Evolutionary conservation across 768 basidiomycete genomes (phyloP), one percentile per base, ranked within the genome.

Genomic region (Boletus insuetus): DNA sequence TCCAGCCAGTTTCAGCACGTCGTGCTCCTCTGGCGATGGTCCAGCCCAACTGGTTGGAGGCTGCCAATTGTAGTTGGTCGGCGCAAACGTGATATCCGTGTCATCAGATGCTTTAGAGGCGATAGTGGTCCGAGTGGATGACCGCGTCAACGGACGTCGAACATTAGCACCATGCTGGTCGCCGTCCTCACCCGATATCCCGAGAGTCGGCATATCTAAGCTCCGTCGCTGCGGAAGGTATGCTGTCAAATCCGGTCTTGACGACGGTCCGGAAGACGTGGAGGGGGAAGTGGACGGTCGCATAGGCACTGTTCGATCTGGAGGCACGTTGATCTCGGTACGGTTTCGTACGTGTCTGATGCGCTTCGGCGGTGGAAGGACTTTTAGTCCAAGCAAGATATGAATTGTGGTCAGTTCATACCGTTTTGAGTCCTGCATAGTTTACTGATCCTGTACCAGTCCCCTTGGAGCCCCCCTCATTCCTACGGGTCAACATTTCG

Each of bases 1-100:
- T 17, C 10, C 41, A 12, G 6, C 17, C 8, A n/a, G 14, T n/a
- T 37, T 58, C 10, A 14, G 8, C 38, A 8, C 46, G 9, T 34
- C 32, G 29, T 17, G 46, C 6, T 46, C 46, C 10, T 45, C 44
- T 17, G 3, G 38, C 9, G 56, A 39, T 3, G 65, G 64, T 3
- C 67, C 71, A 3, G 43, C 39, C 71, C 71, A 71, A 38, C 43
- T 46, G 2, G 49, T n/a, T 2, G 71, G 70, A 10, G 70, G 64
- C 4, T 31, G 20, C 69, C 69, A 69, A 6, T 26, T 45, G 24
- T 24, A 14, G 4, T 45, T 22, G 34, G 44, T 8, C 0, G 56
- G 44, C 16, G 11, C n/a, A 20, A 51, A 46, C 20, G 51, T 9
- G 3, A n/a, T 13, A 6, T 41, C 49, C 11, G 54, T 29, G 14